Evolutionary conservation across 108 stramenopile genomes (phyloP).

Genomic region (Cyclostephanos tholiformis): DNA sequence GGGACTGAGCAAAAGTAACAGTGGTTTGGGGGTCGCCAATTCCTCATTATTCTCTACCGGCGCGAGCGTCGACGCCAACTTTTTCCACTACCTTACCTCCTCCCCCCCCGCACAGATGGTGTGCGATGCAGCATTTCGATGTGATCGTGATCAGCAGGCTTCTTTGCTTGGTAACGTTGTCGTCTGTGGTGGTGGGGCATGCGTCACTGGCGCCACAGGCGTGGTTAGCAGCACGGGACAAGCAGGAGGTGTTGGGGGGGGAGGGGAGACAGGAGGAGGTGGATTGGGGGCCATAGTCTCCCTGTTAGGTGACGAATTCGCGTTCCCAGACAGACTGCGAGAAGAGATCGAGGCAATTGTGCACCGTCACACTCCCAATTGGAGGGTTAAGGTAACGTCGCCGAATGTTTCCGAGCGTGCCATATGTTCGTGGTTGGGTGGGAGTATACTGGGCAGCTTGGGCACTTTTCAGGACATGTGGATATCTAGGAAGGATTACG

Average conservation of each 20-base stretch:
- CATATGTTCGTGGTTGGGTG: constrained; percentile 92
- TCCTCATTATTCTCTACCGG: no score
- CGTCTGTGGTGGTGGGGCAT: constrained; percentile 84
- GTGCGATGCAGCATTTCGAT: constrained; percentile 84
- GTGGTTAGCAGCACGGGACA: constrained; percentile 5
- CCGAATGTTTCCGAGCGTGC: constrained; percentile 71
- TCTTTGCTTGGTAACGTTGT: constrained; percentile 81
- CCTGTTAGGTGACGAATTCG: constrained; percentile 56
- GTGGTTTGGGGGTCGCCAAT: background rate
- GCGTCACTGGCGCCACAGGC: constrained; percentile 47
- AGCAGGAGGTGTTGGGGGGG: constrained; percentile 4
- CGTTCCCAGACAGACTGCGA: constrained; percentile 76
- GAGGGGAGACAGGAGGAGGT: constrained; percentile 11
- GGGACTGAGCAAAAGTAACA: background rate
- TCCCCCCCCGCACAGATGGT: constrained; percentile 81
- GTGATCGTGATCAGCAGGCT: constrained; percentile 90
- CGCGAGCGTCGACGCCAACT: constrained; percentile 8
- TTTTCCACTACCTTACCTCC: constrained; percentile 57
- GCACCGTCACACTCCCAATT: constrained; percentile 86
- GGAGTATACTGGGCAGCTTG: constrained; percentile 94
- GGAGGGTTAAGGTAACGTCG: constrained; percentile 86
- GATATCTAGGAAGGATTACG: constrained; percentile 94
- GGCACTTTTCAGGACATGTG: constrained; percentile 98
- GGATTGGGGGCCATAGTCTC: constrained; percentile 44
- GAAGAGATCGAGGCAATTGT: constrained; percentile 84